These are phyloP conservation scores for Salix purpurea DNA, from an alignment of 345 rosid genomes.

Conservation along the genomic window DNA sequence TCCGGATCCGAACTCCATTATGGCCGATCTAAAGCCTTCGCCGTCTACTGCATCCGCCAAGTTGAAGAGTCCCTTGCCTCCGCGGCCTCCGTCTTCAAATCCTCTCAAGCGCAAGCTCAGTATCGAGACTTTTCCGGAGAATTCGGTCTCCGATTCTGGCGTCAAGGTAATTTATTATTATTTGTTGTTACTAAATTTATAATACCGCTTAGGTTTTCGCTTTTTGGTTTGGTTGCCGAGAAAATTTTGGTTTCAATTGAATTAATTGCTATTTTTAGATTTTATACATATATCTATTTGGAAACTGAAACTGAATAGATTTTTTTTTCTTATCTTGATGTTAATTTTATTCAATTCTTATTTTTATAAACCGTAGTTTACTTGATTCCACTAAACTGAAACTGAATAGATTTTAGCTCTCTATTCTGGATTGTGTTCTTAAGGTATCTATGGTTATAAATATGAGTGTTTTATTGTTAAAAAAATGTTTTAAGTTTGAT, in stretches of 20 bases:
- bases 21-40: slow-evolving; percentile 33
- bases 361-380: not conserved
- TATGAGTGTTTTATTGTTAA: not conserved
- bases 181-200: not conserved
- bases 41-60: slow-evolving; percentile 34
- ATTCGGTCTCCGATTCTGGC: slow-evolving; percentile 48
- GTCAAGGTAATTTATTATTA: slow-evolving; percentile 20
- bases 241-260: not conserved
- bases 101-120: slow-evolving; percentile 88
- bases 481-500: not conserved
- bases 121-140: slow-evolving; percentile 40
- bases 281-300: not conserved
- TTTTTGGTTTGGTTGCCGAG: not conserved
- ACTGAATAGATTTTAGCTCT: not conserved
- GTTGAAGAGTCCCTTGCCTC: slow-evolving; percentile 68
- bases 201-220: not conserved
- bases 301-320: not conserved
- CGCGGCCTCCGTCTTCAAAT: slow-evolving; percentile 80
- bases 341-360: not conserved
- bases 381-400: not conserved
- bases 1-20: slow-evolving; percentile 55
- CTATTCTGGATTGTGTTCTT: not conserved
- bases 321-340: not conserved
- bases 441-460: not conserved
- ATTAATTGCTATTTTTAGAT: not conserved